These are phyloP conservation scores for Pharnaceum exiguum DNA, from an alignment of 148 eudicot genomes.

Conservation along the genomic window DNA sequence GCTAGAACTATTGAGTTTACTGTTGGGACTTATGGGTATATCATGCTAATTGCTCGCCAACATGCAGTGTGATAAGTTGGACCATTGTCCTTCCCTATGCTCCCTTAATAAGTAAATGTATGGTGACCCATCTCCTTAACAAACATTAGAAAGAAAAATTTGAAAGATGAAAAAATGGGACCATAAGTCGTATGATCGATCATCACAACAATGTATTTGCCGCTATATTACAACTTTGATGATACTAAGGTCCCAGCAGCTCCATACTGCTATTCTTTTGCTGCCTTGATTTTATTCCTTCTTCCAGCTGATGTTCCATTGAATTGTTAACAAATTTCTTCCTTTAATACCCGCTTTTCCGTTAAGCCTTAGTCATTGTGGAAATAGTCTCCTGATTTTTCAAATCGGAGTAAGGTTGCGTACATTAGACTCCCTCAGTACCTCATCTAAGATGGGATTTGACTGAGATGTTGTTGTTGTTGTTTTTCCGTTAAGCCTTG, in stretches of 20 bases:
- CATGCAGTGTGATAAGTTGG: background rate
- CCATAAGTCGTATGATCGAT: slow-evolving; percentile 4
- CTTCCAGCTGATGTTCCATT: background rate
- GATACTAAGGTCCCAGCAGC: background rate
- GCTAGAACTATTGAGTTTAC: no score
- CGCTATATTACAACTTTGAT: slow-evolving; percentile 6
- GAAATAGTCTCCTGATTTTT: no score
- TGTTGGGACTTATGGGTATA: no score
- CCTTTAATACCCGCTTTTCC: background rate
- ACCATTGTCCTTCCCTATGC: background rate
- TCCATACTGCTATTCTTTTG: slow-evolving; percentile 6
- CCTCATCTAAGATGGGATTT: no score
- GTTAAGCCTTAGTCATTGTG: no score
- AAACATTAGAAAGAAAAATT: background rate
- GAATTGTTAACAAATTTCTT: background rate
- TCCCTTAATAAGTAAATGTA: background rate
- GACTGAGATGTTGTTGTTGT: no score
- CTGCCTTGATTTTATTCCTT: background rate
- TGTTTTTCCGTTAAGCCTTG: background rate
- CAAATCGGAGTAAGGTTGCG: no score
- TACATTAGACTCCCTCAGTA: no score
- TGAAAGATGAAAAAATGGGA: background rate
- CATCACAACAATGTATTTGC: background rate
- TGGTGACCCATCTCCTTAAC: slow-evolving; percentile 23
- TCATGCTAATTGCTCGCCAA: no score